These are phyloP conservation scores for Stephania yunnanensis DNA, from an alignment of 164 flowering plant species.

Conservation along the genomic window DNA sequence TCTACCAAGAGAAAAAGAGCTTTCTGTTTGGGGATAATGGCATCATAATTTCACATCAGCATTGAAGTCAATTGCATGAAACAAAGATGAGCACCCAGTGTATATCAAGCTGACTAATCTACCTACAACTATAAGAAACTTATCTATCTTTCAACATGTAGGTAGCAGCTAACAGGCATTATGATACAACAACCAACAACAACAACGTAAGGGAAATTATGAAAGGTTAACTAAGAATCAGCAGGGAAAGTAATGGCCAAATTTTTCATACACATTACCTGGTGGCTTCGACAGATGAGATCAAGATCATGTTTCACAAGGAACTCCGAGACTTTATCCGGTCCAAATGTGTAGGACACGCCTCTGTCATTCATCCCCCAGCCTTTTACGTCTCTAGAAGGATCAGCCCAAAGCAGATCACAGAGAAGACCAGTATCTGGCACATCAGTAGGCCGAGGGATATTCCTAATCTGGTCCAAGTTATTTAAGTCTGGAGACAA, in stretches of 20 bases:
- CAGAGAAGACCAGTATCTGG: conserved; percentile 66
- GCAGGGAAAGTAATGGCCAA: too few relatives aligned
- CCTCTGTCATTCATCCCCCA: conserved; percentile 71
- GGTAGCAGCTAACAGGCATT: too few relatives aligned
- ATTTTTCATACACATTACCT: conserved; percentile 24
- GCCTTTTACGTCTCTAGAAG: conserved; percentile 47
- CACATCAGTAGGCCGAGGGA: conserved; percentile 59
- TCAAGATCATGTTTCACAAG: conserved; percentile 59
- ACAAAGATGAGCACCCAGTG: too few relatives aligned
- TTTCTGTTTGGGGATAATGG: too few relatives aligned
- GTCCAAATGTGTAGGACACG: conserved; percentile 59
- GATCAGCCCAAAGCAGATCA: conserved; percentile 65
- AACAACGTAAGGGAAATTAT: too few relatives aligned
- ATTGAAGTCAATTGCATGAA: too few relatives aligned
- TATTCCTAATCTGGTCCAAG: conserved; percentile 55
- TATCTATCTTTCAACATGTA: too few relatives aligned
- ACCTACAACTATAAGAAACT: too few relatives aligned
- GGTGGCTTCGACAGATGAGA: conserved; percentile 63
- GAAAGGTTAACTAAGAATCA: background rate
- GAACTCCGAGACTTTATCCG: conserved; percentile 52
- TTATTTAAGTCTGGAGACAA: conserved; percentile 50
- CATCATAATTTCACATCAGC: too few relatives aligned
- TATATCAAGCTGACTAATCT: too few relatives aligned
- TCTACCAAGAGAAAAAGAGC: too few relatives aligned
- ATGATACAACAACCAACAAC: too few relatives aligned